phyloP scores from a whole-genome alignment of 2,329 filamentous ascomycete genomes.

The Aspergillus intermedius region DNA sequence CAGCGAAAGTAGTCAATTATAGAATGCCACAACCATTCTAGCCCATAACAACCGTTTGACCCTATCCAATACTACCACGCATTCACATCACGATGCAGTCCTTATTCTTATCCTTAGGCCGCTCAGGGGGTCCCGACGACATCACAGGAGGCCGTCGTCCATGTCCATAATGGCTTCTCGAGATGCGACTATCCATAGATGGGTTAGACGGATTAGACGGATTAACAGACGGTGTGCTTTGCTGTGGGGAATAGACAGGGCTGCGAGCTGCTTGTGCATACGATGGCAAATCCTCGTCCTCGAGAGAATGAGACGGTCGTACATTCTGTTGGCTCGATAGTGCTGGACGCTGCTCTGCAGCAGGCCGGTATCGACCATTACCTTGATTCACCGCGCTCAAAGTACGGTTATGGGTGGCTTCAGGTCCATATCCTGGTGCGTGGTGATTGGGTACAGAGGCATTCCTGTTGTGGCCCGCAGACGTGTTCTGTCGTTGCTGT shows the following conservation, averaged over 20 bases:
- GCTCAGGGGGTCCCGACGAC: conserved; percentile 9
- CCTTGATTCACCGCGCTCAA: conserved; percentile 16
- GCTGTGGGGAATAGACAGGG: conserved; percentile 49
- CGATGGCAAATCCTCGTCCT: conserved; percentile 48
- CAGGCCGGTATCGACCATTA: conserved; percentile 4
- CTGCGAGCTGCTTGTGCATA: conserved; percentile 59
- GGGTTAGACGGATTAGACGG: conserved; percentile 13
- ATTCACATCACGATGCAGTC: conserved; percentile 39
- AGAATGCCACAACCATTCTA: not conserved
- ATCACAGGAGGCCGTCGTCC: conserved; percentile 11
- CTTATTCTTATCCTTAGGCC: conserved; percentile 30
- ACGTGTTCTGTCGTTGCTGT: conserved; percentile 35
- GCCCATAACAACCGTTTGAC: not conserved
- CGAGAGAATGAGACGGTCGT: conserved; percentile 31
- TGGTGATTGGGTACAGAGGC: conserved; percentile 17
- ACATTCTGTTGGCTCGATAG: not conserved
- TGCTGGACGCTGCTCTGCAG: not conserved
- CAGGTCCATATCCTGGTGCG: conserved; percentile 7
- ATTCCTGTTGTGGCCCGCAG: conserved; percentile 23
- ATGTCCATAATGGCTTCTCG: conserved; percentile 9
- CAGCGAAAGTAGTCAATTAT: conserved; percentile 3
- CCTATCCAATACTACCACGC: no score
- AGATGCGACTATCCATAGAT: conserved; percentile 14
- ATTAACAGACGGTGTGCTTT: conserved; percentile 31
- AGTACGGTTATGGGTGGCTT: conserved; percentile 9